Conservation (phyloP, 2,329 filamentous ascomycete species). For the Ploettnerulaceae sp. region DNA sequence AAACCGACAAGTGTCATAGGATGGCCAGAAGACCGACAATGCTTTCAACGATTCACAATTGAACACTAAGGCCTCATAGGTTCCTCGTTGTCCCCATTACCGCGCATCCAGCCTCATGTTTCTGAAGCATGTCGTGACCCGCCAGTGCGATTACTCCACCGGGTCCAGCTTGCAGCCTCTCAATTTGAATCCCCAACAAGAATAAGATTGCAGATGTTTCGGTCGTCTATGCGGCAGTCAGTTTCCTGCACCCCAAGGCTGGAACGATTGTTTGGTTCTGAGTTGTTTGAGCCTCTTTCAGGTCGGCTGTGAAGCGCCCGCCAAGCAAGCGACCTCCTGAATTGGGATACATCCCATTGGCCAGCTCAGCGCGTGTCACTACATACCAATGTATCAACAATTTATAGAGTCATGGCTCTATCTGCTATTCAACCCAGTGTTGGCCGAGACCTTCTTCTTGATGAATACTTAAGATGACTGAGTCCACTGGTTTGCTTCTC, state of each 20-base stretch:
- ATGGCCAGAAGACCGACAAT: constrained; percentile 14
- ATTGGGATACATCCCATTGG: constrained; percentile 27
- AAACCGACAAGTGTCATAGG: not conserved
- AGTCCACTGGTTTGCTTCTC: constrained; percentile 26
- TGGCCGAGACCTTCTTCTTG: constrained; percentile 14
- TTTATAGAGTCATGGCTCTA: constrained; percentile 30
- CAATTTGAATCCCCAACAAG: constrained; percentile 9
- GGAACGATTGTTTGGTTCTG: constrained; percentile 17
- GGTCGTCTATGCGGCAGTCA: constrained; percentile 20
- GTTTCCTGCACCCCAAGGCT: constrained; percentile 26
- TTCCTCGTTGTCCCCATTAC: constrained; percentile 8
- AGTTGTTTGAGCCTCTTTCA: constrained; percentile 12
- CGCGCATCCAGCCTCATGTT: constrained; percentile 21
- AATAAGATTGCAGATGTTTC: constrained; percentile 25
- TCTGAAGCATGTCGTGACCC: constrained; percentile 18
- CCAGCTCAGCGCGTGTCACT: constrained; percentile 29
- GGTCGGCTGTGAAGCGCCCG: constrained; percentile 29
- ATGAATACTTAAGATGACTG: constrained; percentile 31
- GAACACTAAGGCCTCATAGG: constrained; percentile 11
- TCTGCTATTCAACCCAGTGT: constrained; percentile 13
- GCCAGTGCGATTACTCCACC: constrained; percentile 21
- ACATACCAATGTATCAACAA: constrained; percentile 32
- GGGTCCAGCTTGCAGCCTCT: constrained; percentile 14
- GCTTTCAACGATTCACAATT: constrained; percentile 9
- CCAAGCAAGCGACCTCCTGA: constrained; percentile 14